Percentiles rank a stretch among this genome's conserved stretches.
These are phyloP conservation scores for Rhytidiadelphus loreus DNA, from an alignment of 225 moss, liverwort and hornwort species.

Conservation along the genomic window DNA sequence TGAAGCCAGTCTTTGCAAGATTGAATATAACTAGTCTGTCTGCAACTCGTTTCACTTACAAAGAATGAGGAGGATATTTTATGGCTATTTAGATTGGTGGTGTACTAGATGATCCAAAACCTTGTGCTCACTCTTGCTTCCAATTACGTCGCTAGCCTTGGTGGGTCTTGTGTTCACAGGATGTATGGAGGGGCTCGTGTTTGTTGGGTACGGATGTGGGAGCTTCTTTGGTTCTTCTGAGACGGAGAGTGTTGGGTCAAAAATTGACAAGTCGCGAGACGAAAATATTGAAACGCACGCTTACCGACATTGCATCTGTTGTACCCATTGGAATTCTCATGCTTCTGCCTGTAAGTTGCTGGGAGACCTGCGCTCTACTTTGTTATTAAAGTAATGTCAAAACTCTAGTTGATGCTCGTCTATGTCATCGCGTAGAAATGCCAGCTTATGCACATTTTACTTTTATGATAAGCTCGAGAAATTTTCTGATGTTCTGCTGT, in stretches of 20 bases:
- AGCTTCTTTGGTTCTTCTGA: conserved; percentile 47
- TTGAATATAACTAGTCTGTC: not conserved
- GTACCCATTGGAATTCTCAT: conserved; percentile 58
- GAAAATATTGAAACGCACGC: conserved; percentile 47
- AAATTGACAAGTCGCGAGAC: conserved; percentile 46
- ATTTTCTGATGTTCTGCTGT: not conserved
- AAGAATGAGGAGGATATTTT: not conserved
- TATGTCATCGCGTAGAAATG: not conserved
- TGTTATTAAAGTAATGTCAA: not conserved
- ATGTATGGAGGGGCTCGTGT: conserved; percentile 58
- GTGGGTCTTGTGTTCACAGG: conserved; percentile 15
- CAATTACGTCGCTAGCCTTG: not conserved
- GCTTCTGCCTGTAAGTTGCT: conserved; percentile 51
- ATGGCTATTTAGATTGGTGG: not conserved
- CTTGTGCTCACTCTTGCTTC: not conserved
- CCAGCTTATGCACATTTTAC: not conserved
- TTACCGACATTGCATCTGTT: conserved; percentile 55
- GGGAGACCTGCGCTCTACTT: not conserved
- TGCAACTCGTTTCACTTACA: not conserved
- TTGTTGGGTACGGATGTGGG: conserved; percentile 59
- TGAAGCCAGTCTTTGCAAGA: not conserved
- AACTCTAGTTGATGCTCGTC: not conserved
- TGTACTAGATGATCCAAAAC: not conserved
- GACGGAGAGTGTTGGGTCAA: conserved; percentile 36
- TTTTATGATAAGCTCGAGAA: not conserved